Evolutionary conservation across 2,329 filamentous ascomycete genomes (phyloP), one percentile per base, ranked within the genome.

Genomic region (Fusarium temperatum): DNA sequence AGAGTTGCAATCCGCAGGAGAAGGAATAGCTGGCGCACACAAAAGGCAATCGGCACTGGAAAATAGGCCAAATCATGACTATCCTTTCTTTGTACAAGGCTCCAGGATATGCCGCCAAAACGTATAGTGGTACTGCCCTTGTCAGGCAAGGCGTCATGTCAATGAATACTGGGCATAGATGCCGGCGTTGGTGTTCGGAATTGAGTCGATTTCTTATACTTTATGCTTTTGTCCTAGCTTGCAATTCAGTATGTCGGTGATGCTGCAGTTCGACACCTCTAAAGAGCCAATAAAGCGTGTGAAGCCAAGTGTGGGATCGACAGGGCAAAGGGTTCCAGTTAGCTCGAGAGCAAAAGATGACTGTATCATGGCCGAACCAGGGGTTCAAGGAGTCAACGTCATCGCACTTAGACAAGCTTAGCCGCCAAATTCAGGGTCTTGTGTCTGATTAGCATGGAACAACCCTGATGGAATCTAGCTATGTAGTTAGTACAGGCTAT

Each of bases 351-450:
- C 18, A 36, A 59, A 47, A 30, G 28, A 36, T 36, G 45, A 60
- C 45, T 30, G 35, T 35, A 60, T 55, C 38, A 53, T 51, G 51
- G 24, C 38, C 24, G 30, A 63, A 26, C 15, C 50, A 64, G 55
- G 66, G 70, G 61, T 67, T 48, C 54, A 45, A 44, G 24, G 38
- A 39, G 28, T 38, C 61, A 64, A 74, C 71, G 71, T 74, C 70
- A 74, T 74, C 22, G 30, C 50, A 58, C 58, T 63, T 50, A 50
- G 51, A 57, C 56, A 59, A 73, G 54, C 36, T 53, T 54, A 57
- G 69, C 58, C 69, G 64, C 69, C 51, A 56, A 54, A 55, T 70
- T 59, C 66, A 66, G 70, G 70, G 70, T 62, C 65, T 64, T 48
- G 13, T 22, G 10, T 44, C 22, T 20, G 50, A 63, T 69, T 59